Evolutionary conservation across 73 alveolate genomes (phyloP).

Genomic region (Breviolum minutum): DNA sequence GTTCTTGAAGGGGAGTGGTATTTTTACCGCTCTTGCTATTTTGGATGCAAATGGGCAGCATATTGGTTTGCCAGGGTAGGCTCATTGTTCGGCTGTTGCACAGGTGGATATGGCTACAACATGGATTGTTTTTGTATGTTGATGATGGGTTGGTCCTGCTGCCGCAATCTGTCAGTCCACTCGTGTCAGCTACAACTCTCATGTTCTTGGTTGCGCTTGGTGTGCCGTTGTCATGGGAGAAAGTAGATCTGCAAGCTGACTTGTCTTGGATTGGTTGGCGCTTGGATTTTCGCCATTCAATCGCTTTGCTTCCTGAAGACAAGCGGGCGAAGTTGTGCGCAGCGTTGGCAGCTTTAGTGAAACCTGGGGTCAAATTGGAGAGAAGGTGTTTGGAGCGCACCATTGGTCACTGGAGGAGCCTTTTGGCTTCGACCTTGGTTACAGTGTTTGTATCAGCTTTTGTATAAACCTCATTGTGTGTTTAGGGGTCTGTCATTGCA

Average conservation of each 20-base stretch:
- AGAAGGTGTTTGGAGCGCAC: too few species aligned
- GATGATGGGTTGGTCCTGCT: conserved; percentile 30
- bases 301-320: too few species aligned
- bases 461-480: background rate
- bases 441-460: background rate
- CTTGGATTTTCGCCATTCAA: too few species aligned
- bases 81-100: background rate
- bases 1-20: background rate
- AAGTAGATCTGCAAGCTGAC: background rate
- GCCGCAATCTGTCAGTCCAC: background rate
- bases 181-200: background rate
- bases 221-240: conserved; percentile 41
- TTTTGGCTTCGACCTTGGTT: conserved; percentile 24
- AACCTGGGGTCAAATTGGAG: too few species aligned
- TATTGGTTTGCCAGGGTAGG: conserved; percentile 28
- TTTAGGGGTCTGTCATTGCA: background rate
- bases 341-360: too few species aligned
- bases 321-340: too few species aligned
- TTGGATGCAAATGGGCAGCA: conserved; percentile 10
- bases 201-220: conserved; percentile 33
- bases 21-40: background rate
- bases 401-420: background rate
- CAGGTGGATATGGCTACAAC: background rate
- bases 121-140: background rate
- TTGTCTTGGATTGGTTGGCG: background rate